phyloP scores from a whole-genome alignment of 306 rosid species.

The Potentilla sterilis region DNA sequence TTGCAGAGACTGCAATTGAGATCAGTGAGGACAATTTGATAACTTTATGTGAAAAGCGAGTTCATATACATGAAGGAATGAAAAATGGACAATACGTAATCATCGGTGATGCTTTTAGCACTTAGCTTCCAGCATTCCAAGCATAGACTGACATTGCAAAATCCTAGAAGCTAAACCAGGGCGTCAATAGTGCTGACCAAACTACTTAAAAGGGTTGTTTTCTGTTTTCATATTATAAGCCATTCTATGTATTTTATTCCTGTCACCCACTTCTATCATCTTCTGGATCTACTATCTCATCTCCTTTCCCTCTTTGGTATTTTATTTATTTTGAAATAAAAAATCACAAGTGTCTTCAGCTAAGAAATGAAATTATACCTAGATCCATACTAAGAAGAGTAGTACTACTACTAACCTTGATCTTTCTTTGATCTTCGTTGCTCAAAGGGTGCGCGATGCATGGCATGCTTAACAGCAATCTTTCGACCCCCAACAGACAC shows the following conservation, averaged over 20 bases:
- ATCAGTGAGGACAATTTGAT: not conserved
- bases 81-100: not conserved
- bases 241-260: not conserved
- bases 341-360: conserved; percentile 1
- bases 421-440: conserved; percentile 56
- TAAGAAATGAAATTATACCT: conserved; percentile 5
- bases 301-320: not conserved
- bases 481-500: conserved; percentile 71
- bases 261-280: not conserved
- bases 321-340: not conserved
- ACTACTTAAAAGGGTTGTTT: not conserved
- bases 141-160: not conserved
- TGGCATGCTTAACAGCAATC: conserved; percentile 77
- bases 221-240: not conserved
- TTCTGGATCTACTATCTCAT: not conserved
- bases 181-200: not conserved
- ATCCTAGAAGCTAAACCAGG: not conserved
- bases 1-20: not conserved
- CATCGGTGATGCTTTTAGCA: not conserved
- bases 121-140: not conserved
- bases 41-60: not conserved
- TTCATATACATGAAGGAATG: not conserved
- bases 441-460: conserved; percentile 77
- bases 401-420: conserved; percentile 49
- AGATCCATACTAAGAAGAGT: conserved; percentile 22